Conservation (phyloP, 495 filamentous ascomycete genomes). For the Neurospora sp. region DNA sequence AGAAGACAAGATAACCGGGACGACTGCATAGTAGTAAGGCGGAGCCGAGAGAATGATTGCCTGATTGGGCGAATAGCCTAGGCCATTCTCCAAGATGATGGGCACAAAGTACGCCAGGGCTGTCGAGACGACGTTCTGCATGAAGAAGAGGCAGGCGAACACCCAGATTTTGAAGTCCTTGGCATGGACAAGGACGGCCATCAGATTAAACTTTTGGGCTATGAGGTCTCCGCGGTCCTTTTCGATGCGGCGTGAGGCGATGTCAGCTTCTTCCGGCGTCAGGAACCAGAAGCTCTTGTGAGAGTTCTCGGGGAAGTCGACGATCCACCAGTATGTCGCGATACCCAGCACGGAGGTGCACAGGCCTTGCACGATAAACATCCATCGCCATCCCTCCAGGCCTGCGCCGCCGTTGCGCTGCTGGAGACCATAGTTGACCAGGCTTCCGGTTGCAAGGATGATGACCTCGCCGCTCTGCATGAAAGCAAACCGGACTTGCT, state of each 20-base stretch:
- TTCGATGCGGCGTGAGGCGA: conserved; percentile 49
- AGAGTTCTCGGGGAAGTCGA: conserved; percentile 67
- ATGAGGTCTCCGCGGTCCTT: conserved; percentile 57
- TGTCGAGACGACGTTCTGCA: conserved; percentile 62
- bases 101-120: conserved; percentile 61
- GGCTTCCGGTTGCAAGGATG: conserved; percentile 57
- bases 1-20: conserved; percentile 62
- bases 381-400: conserved; percentile 66
- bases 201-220: conserved; percentile 49
- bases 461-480: conserved; percentile 60
- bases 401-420: conserved; percentile 48
- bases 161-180: conserved; percentile 62
- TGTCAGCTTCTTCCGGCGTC: conserved; percentile 42
- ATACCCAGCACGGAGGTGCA: conserved; percentile 57
- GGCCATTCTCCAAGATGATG: conserved; percentile 59
- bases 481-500: conserved; percentile 67
- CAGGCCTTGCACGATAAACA: conserved; percentile 58
- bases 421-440: conserved; percentile 66
- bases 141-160: conserved; percentile 62
- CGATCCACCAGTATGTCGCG: conserved; percentile 68
- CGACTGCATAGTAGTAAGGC: conserved; percentile 66
- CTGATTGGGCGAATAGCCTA: conserved; percentile 57
- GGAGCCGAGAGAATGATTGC: conserved; percentile 65
- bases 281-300: conserved; percentile 54
- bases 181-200: conserved; percentile 49